Evolutionary conservation across 441 rosid species (phyloP).

Genomic region (Jatropha podagrica): DNA sequence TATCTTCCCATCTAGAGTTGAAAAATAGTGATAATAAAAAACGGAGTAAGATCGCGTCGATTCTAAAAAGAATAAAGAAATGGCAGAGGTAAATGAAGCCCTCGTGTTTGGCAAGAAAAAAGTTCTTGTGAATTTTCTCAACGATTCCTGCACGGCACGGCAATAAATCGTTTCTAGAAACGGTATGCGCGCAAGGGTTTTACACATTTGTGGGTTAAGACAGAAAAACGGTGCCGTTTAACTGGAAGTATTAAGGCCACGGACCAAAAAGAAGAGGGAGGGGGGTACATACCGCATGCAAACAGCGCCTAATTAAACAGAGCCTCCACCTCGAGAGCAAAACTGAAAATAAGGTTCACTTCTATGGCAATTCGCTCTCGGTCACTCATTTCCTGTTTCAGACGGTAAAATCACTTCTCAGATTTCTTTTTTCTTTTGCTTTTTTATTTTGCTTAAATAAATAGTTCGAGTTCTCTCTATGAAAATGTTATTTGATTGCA

Average conservation of each 20-base stretch:
- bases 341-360: background rate
- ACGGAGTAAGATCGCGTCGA: background rate
- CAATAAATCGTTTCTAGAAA: background rate
- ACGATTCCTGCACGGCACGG: background rate
- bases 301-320: background rate
- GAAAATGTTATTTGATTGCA: conserved; percentile 11
- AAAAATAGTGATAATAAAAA: background rate
- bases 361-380: conserved; percentile 32
- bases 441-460: background rate
- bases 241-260: background rate
- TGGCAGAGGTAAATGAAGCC: background rate
- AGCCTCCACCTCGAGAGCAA: background rate
- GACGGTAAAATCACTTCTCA: conserved; percentile 10
- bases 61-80: background rate
- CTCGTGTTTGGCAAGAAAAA: conserved; percentile 23
- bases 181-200: conserved; percentile 8
- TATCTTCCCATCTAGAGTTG: conserved; percentile 47
- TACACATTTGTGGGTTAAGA: background rate
- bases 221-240: background rate
- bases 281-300: background rate
- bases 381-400: conserved; percentile 15
- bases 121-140: background rate
- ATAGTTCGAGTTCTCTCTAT: background rate
- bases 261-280: background rate
- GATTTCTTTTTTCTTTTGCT: background rate